A percentile compares a stretch with the other conserved stretches of the same genome.
phyloP scores from a whole-genome alignment of 2,329 filamentous ascomycete species.

The Xylariaceae sp. region DNA sequence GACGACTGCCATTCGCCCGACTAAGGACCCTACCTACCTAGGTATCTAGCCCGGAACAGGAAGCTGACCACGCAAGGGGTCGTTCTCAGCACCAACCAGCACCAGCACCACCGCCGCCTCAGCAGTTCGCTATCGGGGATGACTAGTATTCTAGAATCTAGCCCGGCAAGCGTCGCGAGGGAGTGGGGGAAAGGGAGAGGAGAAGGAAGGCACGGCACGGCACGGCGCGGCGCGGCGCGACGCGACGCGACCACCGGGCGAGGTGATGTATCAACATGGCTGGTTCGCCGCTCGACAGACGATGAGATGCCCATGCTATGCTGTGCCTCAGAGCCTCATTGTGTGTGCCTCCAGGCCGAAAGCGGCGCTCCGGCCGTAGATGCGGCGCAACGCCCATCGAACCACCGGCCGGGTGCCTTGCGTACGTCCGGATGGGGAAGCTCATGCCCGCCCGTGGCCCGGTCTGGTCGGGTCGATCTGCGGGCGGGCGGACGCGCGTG shows the following conservation, averaged over 20 bases:
- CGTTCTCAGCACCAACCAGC: slow-evolving; percentile 14
- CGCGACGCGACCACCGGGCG: background rate
- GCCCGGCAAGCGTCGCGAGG: background rate
- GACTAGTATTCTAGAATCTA: background rate
- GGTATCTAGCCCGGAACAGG: slow-evolving; percentile 16
- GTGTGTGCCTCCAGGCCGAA: slow-evolving; percentile 8
- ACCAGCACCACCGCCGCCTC: too few species aligned
- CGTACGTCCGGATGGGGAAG: slow-evolving; percentile 12
- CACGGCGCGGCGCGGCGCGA: background rate
- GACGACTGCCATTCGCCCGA: slow-evolving; percentile 16
- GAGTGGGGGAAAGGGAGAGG: too few species aligned
- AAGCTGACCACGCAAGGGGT: slow-evolving; percentile 22
- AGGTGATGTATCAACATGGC: too few species aligned
- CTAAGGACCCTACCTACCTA: slow-evolving; percentile 1
- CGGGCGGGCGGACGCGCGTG: slow-evolving; percentile 4
- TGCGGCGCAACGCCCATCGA: background rate
- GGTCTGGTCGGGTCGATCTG: background rate
- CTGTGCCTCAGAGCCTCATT: background rate
- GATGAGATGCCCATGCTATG: too few species aligned
- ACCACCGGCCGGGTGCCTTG: slow-evolving; percentile 1
- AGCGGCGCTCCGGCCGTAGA: background rate
- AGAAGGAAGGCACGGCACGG: too few species aligned
- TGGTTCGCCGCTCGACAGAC: too few species aligned
- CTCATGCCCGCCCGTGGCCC: slow-evolving; percentile 3
- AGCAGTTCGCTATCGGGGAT: background rate